Base-by-base conservation (phyloP, 2,329 filamentous ascomycete species). In the Eurotiales sp. region DNA sequence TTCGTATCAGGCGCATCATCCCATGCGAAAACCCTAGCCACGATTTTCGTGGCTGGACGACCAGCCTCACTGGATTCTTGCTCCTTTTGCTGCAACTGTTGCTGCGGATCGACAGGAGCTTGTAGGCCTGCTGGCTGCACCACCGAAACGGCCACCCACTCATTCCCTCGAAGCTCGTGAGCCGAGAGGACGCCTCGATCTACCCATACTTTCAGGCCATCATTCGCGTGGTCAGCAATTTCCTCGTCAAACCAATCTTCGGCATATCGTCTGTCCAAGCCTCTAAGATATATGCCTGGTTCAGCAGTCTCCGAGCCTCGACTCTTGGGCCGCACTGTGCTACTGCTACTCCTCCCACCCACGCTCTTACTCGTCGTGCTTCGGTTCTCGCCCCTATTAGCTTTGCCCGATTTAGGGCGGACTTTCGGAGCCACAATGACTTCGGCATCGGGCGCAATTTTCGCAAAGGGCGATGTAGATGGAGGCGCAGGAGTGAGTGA, bases 361-460 rank as follows among this genome's bases (percentile, higher is more conserved):
- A 70, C 80, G 64, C 88, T 92, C 61, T 85, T 90, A 15, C 52
- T 54, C 0, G 85, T 80, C 8, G 91, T 86, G 64, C 91, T 96
- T 53, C 86, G 80, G 63, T 81, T 90, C 59, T 95, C 90, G 64
- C 91, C 96, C 52, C 86, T 80, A 63, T 81, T 90, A 59, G 95
- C 90, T 51, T 85, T 81, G 3, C 83, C 76, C 29, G 79, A 73
- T 66, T 88, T 90, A 37, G 87, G 79, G 50, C 92, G 82, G 22
- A 86, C 87, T 73, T 99, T 99, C 1, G 93, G 93, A 3, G 93
- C 93, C 54, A 99, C 93, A 58, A 97, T 95, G 45, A 99, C 91
- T 71, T 99, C 93, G 19, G 92, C 92, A 65, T 97, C 90, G 0
- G 91, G 88, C 0, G 89, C 87, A 46, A 99, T 88, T 70, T 96